Conservation (phyloP, 768 basidiomycete species). For the Porpolomopsis calyptriformis region DNA sequence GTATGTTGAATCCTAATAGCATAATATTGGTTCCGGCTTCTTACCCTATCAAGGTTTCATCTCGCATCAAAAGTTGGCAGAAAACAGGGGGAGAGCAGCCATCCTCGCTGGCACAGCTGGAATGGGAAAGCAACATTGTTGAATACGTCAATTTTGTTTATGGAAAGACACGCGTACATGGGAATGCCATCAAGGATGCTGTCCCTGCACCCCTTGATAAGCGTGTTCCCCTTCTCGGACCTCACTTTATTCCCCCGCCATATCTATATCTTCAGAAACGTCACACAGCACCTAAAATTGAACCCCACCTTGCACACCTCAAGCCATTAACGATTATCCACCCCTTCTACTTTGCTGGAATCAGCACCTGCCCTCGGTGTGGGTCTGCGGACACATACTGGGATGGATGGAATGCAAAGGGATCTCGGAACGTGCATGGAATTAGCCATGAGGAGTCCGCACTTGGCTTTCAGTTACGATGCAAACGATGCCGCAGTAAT, state of each 20-base stretch:
- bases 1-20: neutral
- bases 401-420: slow-evolving; percentile 4
- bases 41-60: neutral
- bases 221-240: slow-evolving; percentile 15
- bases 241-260: slow-evolving; percentile 14
- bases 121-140: slow-evolving; percentile 15
- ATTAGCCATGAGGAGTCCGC: slow-evolving; percentile 3
- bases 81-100: neutral
- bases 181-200: slow-evolving; percentile 1
- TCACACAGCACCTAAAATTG: neutral
- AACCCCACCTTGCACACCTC: slow-evolving; percentile 1
- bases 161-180: slow-evolving; percentile 2
- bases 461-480: too few species aligned
- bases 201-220: neutral
- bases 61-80: too few species aligned
- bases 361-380: slow-evolving; percentile 2
- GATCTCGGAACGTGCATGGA: slow-evolving; percentile 4
- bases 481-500: neutral
- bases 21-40: neutral
- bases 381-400: neutral
- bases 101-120: slow-evolving; percentile 8
- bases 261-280: slow-evolving; percentile 11
- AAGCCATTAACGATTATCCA: slow-evolving; percentile 7
- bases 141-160: slow-evolving; percentile 15
- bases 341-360: slow-evolving; percentile 4